Percentiles rank a stretch among this genome's conserved stretches.
These are phyloP conservation scores for Amesomyces nigricolor DNA, from an alignment of 2,329 filamentous ascomycete species.

Conservation along the genomic window DNA sequence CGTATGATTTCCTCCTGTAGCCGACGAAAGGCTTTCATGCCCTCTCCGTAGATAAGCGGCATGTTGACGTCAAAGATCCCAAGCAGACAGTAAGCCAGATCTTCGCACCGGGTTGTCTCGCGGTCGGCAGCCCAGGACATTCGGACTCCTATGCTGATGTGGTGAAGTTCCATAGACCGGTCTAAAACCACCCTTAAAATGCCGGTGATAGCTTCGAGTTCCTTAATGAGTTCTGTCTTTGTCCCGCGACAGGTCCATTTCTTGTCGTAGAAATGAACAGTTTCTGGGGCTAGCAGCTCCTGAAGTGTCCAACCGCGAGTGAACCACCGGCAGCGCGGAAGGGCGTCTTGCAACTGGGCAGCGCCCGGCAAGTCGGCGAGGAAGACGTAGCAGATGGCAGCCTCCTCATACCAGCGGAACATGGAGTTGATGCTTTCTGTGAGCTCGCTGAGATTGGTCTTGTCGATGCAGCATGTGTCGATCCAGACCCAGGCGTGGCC, in stretches of 20 bases:
- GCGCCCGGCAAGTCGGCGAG: slow-evolving; percentile 8
- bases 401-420: slow-evolving; percentile 14
- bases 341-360: not conserved
- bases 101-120: slow-evolving; percentile 12
- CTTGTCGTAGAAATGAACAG: slow-evolving; percentile 1
- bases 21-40: slow-evolving; percentile 13
- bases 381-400: slow-evolving; percentile 8
- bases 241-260: slow-evolving; percentile 26
- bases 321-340: slow-evolving; percentile 8
- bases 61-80: slow-evolving; percentile 18
- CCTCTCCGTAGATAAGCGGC: slow-evolving; percentile 19
- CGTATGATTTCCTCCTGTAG: slow-evolving; percentile 20
- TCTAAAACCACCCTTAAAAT: slow-evolving; percentile 4
- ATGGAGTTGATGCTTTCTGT: slow-evolving; percentile 18
- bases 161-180: not conserved
- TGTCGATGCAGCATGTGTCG: slow-evolving; percentile 21
- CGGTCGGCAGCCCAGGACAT: slow-evolving; percentile 17
- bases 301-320: slow-evolving; percentile 9
- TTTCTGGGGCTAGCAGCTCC: slow-evolving; percentile 5
- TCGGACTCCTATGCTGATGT: not conserved
- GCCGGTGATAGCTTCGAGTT: slow-evolving; percentile 13
- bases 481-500: slow-evolving; percentile 14
- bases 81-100: slow-evolving; percentile 16
- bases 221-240: slow-evolving; percentile 12
- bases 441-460: slow-evolving; percentile 13